Conservation (phyloP, 1,139 yeast genomes). For the Hansenula sp. region DNA sequence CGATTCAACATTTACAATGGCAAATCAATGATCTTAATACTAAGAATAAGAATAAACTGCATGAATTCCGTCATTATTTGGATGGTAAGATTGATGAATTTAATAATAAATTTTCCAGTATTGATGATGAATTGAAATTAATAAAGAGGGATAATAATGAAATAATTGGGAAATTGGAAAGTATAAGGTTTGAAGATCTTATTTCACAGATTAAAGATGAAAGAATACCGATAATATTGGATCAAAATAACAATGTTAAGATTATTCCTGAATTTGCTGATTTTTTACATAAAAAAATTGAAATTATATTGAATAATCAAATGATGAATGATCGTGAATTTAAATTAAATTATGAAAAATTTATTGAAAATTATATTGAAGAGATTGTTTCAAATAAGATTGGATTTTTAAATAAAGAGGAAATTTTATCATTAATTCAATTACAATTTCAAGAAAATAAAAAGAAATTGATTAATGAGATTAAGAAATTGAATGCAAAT, state of each 20-base stretch:
- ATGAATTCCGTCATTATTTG: conserved; percentile 16
- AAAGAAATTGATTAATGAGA: conserved; percentile 16
- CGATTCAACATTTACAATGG: conserved; percentile 17
- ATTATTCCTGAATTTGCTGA: conserved; percentile 20
- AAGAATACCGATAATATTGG: conserved; percentile 18
- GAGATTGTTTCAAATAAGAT: conserved; percentile 14
- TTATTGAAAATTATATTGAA: conserved; percentile 13
- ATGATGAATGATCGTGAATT: conserved; percentile 5
- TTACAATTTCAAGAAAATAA: conserved; percentile 20
- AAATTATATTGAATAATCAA: conserved; percentile 3
- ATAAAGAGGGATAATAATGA: conserved; percentile 6
- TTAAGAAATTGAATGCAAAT: conserved; percentile 10
- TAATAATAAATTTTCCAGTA: conserved; percentile 4
- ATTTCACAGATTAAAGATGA: conserved; percentile 1
- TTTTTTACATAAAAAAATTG: conserved; percentile 11
- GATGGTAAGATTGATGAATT: conserved; percentile 19
- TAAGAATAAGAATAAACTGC: conserved; percentile 15
- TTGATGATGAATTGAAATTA: conserved; percentile 9
- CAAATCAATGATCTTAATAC: conserved; percentile 20
- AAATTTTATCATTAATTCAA: conserved; percentile 16
- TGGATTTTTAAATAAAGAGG: conserved; percentile 20
- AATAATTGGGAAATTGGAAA: conserved; percentile 6
- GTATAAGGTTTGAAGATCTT: conserved; percentile 6
- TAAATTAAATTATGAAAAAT: conserved; percentile 11
- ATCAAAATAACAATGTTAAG: conserved; percentile 14